Conservation (phyloP, 352 stramenopile genomes). For the Thalassiosira hispida region DNA sequence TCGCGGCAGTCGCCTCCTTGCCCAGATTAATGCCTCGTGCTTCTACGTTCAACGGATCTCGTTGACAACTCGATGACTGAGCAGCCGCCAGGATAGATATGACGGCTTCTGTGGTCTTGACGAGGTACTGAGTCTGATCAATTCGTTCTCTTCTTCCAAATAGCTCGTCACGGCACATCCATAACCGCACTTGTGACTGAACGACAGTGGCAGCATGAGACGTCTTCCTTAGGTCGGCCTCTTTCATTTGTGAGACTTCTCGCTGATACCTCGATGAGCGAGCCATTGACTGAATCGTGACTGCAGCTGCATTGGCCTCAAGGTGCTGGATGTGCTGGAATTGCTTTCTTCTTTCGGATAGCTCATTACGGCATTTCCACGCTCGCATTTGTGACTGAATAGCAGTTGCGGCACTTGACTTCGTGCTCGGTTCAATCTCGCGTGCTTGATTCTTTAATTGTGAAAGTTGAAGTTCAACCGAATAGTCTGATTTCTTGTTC, state of each 20-base stretch:
- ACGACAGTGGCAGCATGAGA: not conserved
- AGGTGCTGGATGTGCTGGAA: not conserved
- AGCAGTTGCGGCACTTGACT: not conserved
- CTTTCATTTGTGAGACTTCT: not conserved
- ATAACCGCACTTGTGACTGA: not conserved
- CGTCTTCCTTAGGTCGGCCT: too few species aligned
- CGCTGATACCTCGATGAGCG: not conserved
- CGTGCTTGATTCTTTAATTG: too few species aligned
- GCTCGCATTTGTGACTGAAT: not conserved
- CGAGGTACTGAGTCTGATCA: slow-evolving; percentile 8
- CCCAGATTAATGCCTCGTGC: not conserved
- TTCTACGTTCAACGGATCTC: too few species aligned
- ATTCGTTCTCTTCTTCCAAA: not conserved
- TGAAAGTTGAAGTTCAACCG: too few species aligned
- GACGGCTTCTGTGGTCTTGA: too few species aligned
- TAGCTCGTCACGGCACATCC: slow-evolving; percentile 1
- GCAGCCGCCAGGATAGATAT: too few species aligned
- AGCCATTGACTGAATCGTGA: slow-evolving; percentile 16
- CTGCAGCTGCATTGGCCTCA: too few species aligned
- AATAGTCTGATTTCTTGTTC: too few species aligned
- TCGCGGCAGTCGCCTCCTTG: not conserved
- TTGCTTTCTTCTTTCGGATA: not conserved
- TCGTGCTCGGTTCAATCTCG: too few species aligned
- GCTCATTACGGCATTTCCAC: not conserved
- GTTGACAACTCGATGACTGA: too few species aligned